Percentiles rank a stretch among this genome's conserved stretches.
Evolutionary conservation across 2,329 filamentous ascomycete genomes (phyloP).

Genomic region (Macrophomina tecta): DNA sequence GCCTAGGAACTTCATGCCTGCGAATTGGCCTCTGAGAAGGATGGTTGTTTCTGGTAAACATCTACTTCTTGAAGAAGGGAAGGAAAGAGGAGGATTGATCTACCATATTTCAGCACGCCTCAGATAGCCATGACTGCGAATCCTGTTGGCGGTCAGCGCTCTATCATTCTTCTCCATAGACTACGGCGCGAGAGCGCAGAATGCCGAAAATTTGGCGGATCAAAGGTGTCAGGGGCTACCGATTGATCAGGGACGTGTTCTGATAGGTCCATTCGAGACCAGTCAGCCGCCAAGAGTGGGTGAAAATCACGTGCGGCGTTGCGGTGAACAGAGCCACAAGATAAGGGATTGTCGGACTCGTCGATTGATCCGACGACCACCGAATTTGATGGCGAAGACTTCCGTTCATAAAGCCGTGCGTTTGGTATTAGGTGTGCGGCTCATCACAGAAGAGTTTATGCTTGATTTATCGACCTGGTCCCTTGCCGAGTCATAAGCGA

Average conservation of each 20-base stretch:
- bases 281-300: constrained; percentile 15
- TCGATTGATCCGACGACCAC: not conserved
- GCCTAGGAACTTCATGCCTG: not conserved
- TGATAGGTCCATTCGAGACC: constrained; percentile 9
- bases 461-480: not conserved
- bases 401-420: not conserved
- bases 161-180: not conserved
- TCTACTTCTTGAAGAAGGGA: not conserved
- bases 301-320: constrained; percentile 7
- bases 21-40: too few species aligned
- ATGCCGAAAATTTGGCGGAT: not conserved
- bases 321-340: constrained; percentile 5
- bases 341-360: constrained; percentile 10
- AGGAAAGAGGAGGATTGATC: not conserved
- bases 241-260: not conserved
- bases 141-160: not conserved
- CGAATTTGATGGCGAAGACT: not conserved
- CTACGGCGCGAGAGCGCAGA: not conserved
- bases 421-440: not conserved
- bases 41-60: not conserved
- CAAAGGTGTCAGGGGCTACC: not conserved
- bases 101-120: not conserved
- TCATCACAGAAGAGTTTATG: not conserved
- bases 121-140: not conserved
- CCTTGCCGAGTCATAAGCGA: not conserved